Evolutionary conservation across 228 moss, liverwort and hornwort genomes (phyloP), one percentile per base, ranked within the genome.

Genomic region (Sphagnum fallax): DNA sequence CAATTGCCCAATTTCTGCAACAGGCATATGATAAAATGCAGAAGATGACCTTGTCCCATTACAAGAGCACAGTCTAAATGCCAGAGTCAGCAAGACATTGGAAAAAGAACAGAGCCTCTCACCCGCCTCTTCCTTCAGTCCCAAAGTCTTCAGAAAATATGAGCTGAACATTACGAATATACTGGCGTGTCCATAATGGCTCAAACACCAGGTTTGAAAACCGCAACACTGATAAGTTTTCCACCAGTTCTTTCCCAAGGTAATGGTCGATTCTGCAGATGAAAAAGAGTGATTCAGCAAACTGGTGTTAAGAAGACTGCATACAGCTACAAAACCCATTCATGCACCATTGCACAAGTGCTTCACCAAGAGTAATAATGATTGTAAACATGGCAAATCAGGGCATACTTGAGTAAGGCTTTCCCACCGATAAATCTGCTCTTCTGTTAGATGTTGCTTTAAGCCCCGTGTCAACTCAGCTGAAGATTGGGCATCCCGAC

Each of bases 181-280:
- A 84, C 60, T 86, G 88, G 5, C 94, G 81, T 47, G 77, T 79
- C 94, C 94, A 95, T 47, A 95, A 77, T n/a, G 92, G 92, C 62
- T 95, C 95, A 71, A 95, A 95, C 50, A 95, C 92, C 59, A 90
- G 85, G 72, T 95, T 95, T 49, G 95, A 95, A 77, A 95, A 95
- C 10, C 95, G 90, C 72, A 95, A 73, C 49, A 95, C 90, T 7
- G 95, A 92, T 78, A 95, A 73, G 66, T 95, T 92, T 74, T 95
- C 95, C 66, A 95, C 91, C 10, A 95, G 15, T 61, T 95, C 94
- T 69, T 91, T 95, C 16, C 94, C 95, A 70, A 95, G 73, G 62
- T 92, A 90, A 72, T 95, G 87, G 60, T 87, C 87, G 67, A 87
- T 87, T 75, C 87, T 87, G 82, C 58, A 61, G 6, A 8, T 15